Percentiles rank a stretch among this genome's conserved stretches.
Conservation (phyloP, 805 yeast species). For the Metschnikowia bowlesiae region DNA sequence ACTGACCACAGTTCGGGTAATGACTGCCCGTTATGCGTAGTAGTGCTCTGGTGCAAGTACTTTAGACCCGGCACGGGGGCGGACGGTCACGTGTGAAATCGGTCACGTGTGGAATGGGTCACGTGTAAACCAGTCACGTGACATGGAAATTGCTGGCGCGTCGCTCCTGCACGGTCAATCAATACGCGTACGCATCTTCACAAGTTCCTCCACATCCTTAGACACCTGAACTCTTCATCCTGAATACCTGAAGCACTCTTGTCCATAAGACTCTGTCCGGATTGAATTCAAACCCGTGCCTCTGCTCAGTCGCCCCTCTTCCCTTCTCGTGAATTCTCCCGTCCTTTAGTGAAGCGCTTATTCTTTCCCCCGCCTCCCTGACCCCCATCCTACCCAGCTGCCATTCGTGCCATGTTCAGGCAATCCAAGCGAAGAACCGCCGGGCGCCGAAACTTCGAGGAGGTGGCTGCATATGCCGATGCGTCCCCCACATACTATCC, state of each 20-base stretch:
- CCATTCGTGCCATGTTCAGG: slow-evolving; percentile 50
- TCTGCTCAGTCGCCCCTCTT: neutral
- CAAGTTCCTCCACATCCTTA: neutral
- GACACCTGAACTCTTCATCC: too few species aligned
- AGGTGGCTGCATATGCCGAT: slow-evolving; percentile 22
- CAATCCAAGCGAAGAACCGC: slow-evolving; percentile 70
- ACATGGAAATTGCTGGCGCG: neutral
- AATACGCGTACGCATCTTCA: slow-evolving; percentile 5
- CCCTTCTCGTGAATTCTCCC: neutral
- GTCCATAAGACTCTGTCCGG: too few species aligned
- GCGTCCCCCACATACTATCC: slow-evolving; percentile 42
- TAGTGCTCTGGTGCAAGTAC: too few species aligned
- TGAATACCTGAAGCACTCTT: too few species aligned
- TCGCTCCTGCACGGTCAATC: neutral
- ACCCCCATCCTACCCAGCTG: neutral
- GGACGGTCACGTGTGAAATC: neutral
- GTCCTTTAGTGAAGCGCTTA: too few species aligned
- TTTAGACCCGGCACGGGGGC: too few species aligned
- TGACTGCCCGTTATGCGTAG: too few species aligned
- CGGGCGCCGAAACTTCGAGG: slow-evolving; percentile 64
- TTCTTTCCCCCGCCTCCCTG: neutral
- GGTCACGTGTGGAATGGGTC: too few species aligned
- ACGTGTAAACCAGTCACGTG: too few species aligned
- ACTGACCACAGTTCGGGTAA: too few species aligned
- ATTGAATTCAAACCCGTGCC: too few species aligned